phyloP scores from a whole-genome alignment of 2,329 filamentous ascomycete species.

The Talaromyces sp. region DNA sequence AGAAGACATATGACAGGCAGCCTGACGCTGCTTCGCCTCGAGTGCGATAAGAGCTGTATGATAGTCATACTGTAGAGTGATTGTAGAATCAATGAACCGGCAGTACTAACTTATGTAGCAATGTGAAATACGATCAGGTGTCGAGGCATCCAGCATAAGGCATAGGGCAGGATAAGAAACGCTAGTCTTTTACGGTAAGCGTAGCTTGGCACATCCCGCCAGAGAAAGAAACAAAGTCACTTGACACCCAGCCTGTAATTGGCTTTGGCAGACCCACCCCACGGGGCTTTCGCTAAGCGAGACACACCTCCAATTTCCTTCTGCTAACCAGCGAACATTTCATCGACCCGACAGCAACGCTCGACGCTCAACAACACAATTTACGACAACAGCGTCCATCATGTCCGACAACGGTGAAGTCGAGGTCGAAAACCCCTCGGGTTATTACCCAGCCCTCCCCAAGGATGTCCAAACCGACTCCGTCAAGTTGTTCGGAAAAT shows the following conservation, averaged over 20 bases:
- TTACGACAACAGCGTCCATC: conserved; percentile 49
- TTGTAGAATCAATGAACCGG: too few relatives aligned
- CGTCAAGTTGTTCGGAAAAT: conserved; percentile 98
- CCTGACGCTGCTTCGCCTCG: too few relatives aligned
- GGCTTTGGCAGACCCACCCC: conserved; percentile 36
- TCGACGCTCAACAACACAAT: conserved; percentile 35
- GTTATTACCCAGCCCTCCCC: conserved; percentile 72
- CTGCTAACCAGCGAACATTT: conserved; percentile 29
- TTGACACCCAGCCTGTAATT: conserved; percentile 25
- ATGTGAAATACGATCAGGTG: not conserved
- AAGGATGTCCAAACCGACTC: conserved; percentile 90
- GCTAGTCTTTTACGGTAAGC: not conserved
- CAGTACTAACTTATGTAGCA: too few relatives aligned
- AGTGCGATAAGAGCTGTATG: too few relatives aligned
- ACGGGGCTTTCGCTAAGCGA: conserved; percentile 38
- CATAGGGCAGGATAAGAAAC: not conserved
- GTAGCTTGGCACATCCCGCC: not conserved
- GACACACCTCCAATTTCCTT: conserved; percentile 40
- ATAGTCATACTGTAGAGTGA: too few relatives aligned
- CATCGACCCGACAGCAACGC: conserved; percentile 33
- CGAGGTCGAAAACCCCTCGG: conserved; percentile 75
- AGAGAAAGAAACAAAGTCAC: conserved; percentile 22
- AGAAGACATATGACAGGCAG: too few relatives aligned
- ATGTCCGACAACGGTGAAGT: conserved; percentile 97
- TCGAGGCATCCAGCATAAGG: not conserved